Evolutionary conservation across 2,329 filamentous ascomycete genomes (phyloP).

Genomic region (Fusarium decemcellulare): DNA sequence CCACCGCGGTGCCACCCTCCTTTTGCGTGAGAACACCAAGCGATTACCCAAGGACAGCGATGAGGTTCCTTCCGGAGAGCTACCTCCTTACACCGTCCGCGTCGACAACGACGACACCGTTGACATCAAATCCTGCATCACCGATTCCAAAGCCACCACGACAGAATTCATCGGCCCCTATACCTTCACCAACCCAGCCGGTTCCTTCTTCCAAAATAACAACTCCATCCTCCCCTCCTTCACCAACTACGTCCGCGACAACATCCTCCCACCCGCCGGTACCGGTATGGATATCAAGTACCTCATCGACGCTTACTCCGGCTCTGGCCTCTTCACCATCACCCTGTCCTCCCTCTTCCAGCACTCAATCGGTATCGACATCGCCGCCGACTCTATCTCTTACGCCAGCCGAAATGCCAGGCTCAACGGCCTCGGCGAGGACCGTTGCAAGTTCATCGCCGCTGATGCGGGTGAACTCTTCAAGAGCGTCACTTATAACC

Average conservation of each 20-base stretch:
- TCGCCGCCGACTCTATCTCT: conserved; percentile 82
- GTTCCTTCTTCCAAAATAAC: conserved; percentile 99
- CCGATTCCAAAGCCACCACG: conserved; percentile 84
- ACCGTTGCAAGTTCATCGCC: conserved; percentile 86
- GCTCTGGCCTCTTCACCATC: conserved; percentile 97
- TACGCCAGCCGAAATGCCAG: conserved; percentile 84
- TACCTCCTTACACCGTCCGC: conserved; percentile 54
- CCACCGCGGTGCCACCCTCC: conserved; percentile 85
- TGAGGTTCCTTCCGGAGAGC: conserved; percentile 46
- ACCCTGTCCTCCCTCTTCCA: conserved; percentile 89
- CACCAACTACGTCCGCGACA: conserved; percentile 87
- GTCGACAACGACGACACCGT: conserved; percentile 70
- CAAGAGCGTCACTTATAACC: conserved; percentile 77
- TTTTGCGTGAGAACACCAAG: conserved; percentile 88
- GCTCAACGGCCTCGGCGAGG: conserved; percentile 77
- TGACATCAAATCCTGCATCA: conserved; percentile 91
- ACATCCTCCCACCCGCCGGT: conserved; percentile 73
- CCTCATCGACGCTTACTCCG: conserved; percentile 97
- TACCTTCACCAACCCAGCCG: conserved; percentile 91
- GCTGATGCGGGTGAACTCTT: conserved; percentile 91
- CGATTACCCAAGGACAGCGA: conserved; percentile 69
- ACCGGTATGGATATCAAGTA: conserved; percentile 73
- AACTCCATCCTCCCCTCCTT: conserved; percentile 94
- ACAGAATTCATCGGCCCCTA: conserved; percentile 91
- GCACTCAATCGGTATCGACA: conserved; percentile 90